Conservation (phyloP, 306 rosid genomes). For the Vigna hirtella region DNA sequence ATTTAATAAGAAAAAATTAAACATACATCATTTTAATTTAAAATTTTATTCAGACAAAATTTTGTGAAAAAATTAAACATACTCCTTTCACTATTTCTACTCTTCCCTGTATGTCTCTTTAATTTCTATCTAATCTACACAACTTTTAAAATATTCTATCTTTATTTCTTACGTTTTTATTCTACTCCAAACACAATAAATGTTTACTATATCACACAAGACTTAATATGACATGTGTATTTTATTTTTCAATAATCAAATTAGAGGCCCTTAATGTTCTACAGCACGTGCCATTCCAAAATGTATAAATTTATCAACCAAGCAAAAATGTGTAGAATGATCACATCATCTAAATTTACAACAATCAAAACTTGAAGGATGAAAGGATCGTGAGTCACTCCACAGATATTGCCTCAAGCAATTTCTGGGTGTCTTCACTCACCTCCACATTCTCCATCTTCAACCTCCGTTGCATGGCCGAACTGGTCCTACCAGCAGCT, state of each 20-base stretch:
- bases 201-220: too few relatives aligned
- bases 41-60: too few relatives aligned
- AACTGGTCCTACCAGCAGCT: slow-evolving; percentile 74
- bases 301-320: slow-evolving; percentile 38
- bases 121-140: too few relatives aligned
- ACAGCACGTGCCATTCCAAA: slow-evolving; percentile 34
- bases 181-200: too few relatives aligned
- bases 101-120: too few relatives aligned
- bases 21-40: too few relatives aligned
- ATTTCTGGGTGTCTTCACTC: slow-evolving; percentile 63
- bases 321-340: slow-evolving; percentile 39
- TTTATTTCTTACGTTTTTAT: too few relatives aligned
- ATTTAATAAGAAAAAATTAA: too few relatives aligned
- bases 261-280: slow-evolving; percentile 24
- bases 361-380: slow-evolving; percentile 39
- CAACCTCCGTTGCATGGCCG: slow-evolving; percentile 62
- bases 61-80: too few relatives aligned
- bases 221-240: too few relatives aligned
- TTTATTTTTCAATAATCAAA: slow-evolving; percentile 40
- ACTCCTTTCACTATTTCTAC: too few relatives aligned
- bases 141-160: too few relatives aligned
- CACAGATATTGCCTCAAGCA: slow-evolving; percentile 68
- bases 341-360: slow-evolving; percentile 43
- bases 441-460: slow-evolving; percentile 90
- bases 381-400: slow-evolving; percentile 55